Evolutionary conservation across 768 basidiomycete genomes (phyloP), one percentile per base, ranked within the genome.

Genomic region (Floccularia luteovirens): DNA sequence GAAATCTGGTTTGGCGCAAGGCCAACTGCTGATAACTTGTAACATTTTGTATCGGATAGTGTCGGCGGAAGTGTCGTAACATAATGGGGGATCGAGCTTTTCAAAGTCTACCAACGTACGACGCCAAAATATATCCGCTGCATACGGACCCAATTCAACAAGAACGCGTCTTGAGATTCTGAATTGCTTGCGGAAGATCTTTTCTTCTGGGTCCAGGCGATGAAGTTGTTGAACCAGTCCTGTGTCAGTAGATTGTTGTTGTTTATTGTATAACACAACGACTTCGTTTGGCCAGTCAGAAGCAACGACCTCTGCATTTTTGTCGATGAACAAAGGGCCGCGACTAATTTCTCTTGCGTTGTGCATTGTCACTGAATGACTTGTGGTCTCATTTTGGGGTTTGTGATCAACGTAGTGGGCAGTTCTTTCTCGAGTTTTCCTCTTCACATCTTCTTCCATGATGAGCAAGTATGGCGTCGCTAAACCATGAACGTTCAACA

Each of bases 71-170:
- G 45, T 51, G 24, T 68, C 60, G 4, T 60, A 61, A 34, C 62
- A 54, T 36, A 57, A 58, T n/a, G 55, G 52, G n/a, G 49, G 48
- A 36, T 53, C 43, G 32, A 45, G 43, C 7, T 50, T 42, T 37
- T 69, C 67, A 23, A 65, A 57, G 3, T 63, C 62, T 44, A 62
- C 69, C 33, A 73, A 46, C 16, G 69, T 69, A 31, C 68, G 69
- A 46, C 78, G 67, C 85, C 82, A 89, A 36, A 82, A 61, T 24
- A 86, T 60, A 48, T 88, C 82, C 25, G 78, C 67, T 35, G 81
- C 85, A 47, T 80, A 87, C 25, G 69, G 48, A 5, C 87, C 87
- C 22, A 89, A 52, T 50, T 84, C 75, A 20, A 56, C 51, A 24
- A 72, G 56, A 14, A 68, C 68, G 47, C 59, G 54, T 14, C 63